Percentiles rank a stretch among this genome's conserved stretches.
Evolutionary conservation across 352 stramenopile species (phyloP).

Genomic region (Pythium scleroteichum): DNA sequence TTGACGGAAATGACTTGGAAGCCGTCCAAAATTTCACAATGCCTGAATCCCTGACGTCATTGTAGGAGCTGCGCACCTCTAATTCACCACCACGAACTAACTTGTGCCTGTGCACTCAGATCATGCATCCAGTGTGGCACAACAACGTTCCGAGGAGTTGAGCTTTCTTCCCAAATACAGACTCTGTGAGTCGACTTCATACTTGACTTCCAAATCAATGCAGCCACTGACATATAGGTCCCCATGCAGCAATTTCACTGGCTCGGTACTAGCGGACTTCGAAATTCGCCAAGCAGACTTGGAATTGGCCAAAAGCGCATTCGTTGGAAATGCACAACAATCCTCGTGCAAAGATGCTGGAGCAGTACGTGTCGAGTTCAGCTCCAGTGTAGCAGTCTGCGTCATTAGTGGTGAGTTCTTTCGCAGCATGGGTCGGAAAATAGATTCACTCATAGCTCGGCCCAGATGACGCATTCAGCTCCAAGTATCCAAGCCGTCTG

Average conservation of each 20-base stretch:
- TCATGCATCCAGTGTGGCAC: constrained; percentile 9
- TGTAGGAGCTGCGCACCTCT: neutral
- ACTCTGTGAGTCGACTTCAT: constrained; percentile 9
- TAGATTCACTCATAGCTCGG: neutral
- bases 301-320: no score
- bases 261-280: neutral
- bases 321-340: neutral
- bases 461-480: constrained; percentile 2
- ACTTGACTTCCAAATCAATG: neutral
- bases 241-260: neutral
- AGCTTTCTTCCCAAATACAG: constrained; percentile 14
- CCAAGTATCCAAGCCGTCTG: constrained; percentile 1
- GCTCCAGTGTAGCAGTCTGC: no score
- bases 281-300: no score
- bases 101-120: neutral
- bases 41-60: constrained; percentile 3
- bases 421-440: no score
- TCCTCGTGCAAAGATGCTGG: neutral
- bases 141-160: constrained; percentile 17
- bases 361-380: no score
- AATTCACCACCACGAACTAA: no score
- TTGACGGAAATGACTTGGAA: neutral
- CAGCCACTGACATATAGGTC: neutral
- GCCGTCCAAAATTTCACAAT: constrained; percentile 14
- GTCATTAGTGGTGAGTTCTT: no score